Evolutionary conservation across 805 yeast species (phyloP), one percentile per base, ranked within the genome.

Genomic region (Kodamaea nitidulidarum): DNA sequence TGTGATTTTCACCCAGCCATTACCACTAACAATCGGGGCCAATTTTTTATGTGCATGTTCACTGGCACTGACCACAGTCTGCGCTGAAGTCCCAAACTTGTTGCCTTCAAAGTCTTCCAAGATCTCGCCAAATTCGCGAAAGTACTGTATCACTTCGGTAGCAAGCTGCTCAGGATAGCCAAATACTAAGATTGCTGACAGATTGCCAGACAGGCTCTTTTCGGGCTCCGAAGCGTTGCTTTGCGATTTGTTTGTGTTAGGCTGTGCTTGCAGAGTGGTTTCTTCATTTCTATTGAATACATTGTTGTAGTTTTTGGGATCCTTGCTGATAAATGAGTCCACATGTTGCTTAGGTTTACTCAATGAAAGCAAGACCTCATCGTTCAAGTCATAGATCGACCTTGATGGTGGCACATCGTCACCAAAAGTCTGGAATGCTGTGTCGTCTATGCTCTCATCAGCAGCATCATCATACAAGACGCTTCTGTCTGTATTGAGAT

Each of bases 1-100:
- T 3, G 97, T 90, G 39, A 91, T 57, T 55, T 88, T 85, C n/a
- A 90, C 80, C 98, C 98, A 91, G 28, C 86, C 80, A 33, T 79
- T 75, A 1, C 98, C 98, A 9, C 90, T 75, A 60, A 78, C 84
- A 7, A 91, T 81, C 3, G 96, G 95, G 41, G 53, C 65, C 58
- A 48, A 44, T 22, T 49, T 52, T n/a, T 45, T 48, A 10, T 35
- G 35, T 20, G 38, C 28, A 15, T 30, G 30, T 16, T 35, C 38
- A 4, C 32, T 6, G 8, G 32, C 26, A 15, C 31, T 34, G 21
- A 31, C 29, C 11, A 34, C 22, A 9, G 30, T 50, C 7, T 36
- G 37, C 21, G 47, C 14, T 4, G 11, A 11, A 7, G n/a, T 4
- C 4, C 56, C 32, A 30, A 30, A 30, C 21, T 11, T 30, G 21